These are phyloP conservation scores for Coemansia guatemalensis DNA, from an alignment of 192 early-diverging fungal species.

Conservation along the genomic window DNA sequence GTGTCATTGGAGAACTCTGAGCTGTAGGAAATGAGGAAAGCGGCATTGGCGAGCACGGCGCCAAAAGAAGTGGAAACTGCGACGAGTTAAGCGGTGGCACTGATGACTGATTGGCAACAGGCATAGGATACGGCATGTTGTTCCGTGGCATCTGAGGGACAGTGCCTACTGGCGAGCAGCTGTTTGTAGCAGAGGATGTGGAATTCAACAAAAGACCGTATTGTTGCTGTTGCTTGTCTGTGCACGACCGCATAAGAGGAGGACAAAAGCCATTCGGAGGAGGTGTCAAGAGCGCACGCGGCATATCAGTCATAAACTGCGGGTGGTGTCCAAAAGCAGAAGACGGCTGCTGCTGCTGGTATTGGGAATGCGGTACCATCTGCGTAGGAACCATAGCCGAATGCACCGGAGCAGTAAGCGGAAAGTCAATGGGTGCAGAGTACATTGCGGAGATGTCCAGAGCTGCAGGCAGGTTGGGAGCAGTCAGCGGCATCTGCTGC, in stretches of 20 bases:
- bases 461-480: background rate
- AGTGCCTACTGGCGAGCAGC: background rate
- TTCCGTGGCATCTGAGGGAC: background rate
- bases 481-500: background rate
- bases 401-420: background rate
- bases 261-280: background rate
- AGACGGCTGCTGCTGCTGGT: background rate
- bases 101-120: background rate
- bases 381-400: background rate
- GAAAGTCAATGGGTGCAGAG: background rate
- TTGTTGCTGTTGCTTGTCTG: background rate
- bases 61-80: conserved; percentile 35
- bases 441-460: background rate
- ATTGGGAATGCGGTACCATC: background rate
- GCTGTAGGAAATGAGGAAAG: conserved; percentile 6
- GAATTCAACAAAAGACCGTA: background rate
- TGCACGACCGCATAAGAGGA: background rate
- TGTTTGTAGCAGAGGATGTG: background rate
- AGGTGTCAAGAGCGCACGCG: background rate
- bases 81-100: background rate
- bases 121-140: background rate
- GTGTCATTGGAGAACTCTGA: background rate
- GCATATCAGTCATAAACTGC: background rate
- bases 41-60: conserved; percentile 36
- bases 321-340: background rate